Percentiles rank a stretch among this genome's conserved stretches.
phyloP scores from a whole-genome alignment of 2,329 filamentous ascomycete genomes.

The Penicillium sp. region DNA sequence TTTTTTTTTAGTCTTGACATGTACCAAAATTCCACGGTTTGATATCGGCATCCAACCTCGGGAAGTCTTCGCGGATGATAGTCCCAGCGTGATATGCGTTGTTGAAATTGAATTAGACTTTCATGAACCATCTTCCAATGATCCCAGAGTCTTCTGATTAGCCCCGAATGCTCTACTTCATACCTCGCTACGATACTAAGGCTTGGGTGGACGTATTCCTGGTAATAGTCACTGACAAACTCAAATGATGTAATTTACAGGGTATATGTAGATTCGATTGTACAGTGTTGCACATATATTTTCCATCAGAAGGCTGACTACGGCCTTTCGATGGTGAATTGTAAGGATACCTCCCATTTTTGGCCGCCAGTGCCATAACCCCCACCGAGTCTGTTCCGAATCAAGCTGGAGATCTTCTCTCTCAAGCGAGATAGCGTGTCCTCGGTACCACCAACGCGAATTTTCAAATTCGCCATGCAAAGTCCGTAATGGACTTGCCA shows the following conservation, averaged over 20 bases:
- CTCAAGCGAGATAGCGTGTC: slow-evolving; percentile 71
- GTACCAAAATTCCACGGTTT: slow-evolving; percentile 38
- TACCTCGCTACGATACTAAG: background rate
- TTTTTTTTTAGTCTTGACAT: slow-evolving; percentile 24
- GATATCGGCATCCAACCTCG: slow-evolving; percentile 26
- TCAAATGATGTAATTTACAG: slow-evolving; percentile 14
- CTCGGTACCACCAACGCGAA: slow-evolving; percentile 73
- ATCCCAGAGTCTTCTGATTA: background rate
- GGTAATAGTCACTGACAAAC: background rate
- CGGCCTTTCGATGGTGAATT: slow-evolving; percentile 62
- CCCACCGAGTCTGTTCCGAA: slow-evolving; percentile 83
- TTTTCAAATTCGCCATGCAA: slow-evolving; percentile 90
- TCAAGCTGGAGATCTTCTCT: slow-evolving; percentile 72
- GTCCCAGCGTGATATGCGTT: slow-evolving; percentile 16
- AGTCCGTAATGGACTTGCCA: slow-evolving; percentile 99
- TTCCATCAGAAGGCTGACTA: background rate
- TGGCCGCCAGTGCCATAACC: slow-evolving; percentile 79
- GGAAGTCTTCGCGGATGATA: slow-evolving; percentile 15
- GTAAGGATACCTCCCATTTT: slow-evolving; percentile 90
- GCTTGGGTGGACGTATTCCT: background rate
- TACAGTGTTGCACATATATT: background rate
- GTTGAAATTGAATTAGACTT: slow-evolving; percentile 21
- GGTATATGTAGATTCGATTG: slow-evolving; percentile 6
- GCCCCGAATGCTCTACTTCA: background rate
- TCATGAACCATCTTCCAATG: background rate